Conservation (phyloP, 805 yeast genomes). For the Spathaspora girioi region DNA sequence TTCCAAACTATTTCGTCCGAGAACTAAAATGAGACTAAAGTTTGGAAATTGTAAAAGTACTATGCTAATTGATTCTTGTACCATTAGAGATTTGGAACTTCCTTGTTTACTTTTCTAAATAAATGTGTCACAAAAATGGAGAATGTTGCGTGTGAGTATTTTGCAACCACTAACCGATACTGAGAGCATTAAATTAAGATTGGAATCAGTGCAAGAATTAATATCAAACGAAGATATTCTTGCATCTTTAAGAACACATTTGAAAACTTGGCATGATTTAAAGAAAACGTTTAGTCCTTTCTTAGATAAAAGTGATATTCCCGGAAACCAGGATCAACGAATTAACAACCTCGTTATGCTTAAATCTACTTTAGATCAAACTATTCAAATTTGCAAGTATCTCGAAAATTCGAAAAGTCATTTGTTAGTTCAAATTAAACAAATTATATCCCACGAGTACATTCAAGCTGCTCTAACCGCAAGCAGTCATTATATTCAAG, state of each 20-base stretch:
- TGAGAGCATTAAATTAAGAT: constrained; percentile 18
- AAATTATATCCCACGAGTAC: constrained; percentile 4
- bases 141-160: constrained; percentile 38
- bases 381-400: not conserved
- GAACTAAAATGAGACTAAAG: constrained; percentile 27
- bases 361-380: constrained; percentile 27
- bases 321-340: constrained; percentile 24
- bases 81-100: constrained; percentile 35
- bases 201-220: constrained; percentile 33
- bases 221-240: constrained; percentile 10
- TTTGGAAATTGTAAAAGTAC: constrained; percentile 25
- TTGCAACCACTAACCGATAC: constrained; percentile 46
- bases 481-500: constrained; percentile 4
- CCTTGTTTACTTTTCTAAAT: constrained; percentile 34
- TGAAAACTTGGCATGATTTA: constrained; percentile 6
- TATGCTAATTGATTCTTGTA: constrained; percentile 30
- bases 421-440: constrained; percentile 3
- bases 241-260: constrained; percentile 4
- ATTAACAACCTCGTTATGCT: constrained; percentile 39
- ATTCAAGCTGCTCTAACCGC: not conserved
- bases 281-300: constrained; percentile 31
- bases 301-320: constrained; percentile 10
- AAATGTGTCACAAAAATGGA: constrained; percentile 45
- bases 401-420: not conserved
- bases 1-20: not conserved